phyloP scores from a whole-genome alignment of 257 asterid genomes.

The Linderniella brevidens region DNA sequence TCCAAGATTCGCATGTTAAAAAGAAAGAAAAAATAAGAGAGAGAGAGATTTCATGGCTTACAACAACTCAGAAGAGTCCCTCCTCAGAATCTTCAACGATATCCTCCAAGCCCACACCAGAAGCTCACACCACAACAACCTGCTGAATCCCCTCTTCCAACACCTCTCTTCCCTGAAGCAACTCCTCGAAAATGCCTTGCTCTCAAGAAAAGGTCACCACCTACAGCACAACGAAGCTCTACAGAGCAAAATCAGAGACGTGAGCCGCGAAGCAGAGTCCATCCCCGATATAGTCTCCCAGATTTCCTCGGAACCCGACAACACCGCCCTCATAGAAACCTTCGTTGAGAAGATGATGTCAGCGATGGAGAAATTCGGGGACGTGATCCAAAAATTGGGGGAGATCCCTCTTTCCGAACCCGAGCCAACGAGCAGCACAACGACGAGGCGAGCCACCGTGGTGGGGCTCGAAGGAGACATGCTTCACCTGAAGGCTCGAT shows the following conservation, averaged over 20 bases:
- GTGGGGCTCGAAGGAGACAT: constrained; percentile 7
- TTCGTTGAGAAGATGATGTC: background rate
- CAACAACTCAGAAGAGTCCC: background rate
- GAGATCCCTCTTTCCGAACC: background rate
- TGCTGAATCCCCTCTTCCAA: background rate
- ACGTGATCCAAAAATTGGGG: too few relatives aligned
- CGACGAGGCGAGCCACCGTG: background rate
- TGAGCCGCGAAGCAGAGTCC: background rate
- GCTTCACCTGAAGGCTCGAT: constrained; percentile 1
- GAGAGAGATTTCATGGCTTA: background rate
- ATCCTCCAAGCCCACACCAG: background rate
- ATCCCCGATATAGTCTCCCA: too few relatives aligned
- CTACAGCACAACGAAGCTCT: background rate
- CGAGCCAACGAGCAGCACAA: too few relatives aligned
- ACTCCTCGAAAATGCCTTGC: background rate
- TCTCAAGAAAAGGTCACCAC: background rate
- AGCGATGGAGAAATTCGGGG: too few relatives aligned
- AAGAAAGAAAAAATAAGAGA: too few relatives aligned
- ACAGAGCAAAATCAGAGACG: background rate
- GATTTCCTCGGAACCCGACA: too few relatives aligned
- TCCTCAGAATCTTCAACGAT: background rate
- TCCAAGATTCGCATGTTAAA: too few relatives aligned
- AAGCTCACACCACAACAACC: background rate
- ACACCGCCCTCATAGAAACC: background rate
- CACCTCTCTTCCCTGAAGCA: background rate